phyloP scores from a whole-genome alignment of 208 protist species.

The Trypanosoma grayi region DNA sequence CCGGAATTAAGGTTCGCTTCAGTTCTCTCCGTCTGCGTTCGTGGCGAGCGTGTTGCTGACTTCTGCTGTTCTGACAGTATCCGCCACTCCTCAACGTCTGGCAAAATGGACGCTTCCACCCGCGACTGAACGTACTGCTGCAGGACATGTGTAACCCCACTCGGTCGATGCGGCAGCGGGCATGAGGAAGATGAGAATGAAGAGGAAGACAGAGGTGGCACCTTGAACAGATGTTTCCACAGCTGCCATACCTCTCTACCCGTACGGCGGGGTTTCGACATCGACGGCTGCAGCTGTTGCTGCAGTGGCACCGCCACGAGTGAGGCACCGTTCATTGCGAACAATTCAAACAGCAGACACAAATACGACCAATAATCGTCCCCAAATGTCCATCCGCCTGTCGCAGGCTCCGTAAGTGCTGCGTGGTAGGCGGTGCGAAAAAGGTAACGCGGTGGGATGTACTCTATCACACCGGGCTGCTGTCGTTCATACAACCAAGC shows the following conservation, averaged over 20 bases:
- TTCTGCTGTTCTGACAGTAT: background rate
- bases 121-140: slow-evolving; percentile 4
- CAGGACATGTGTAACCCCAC: background rate
- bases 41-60: background rate
- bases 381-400: slow-evolving; percentile 59
- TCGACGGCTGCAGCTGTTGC: slow-evolving; percentile 7
- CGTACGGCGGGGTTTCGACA: background rate
- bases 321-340: slow-evolving; percentile 52
- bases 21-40: background rate
- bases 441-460: slow-evolving; percentile 70
- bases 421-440: slow-evolving; percentile 59
- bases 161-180: background rate
- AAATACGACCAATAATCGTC: slow-evolving; percentile 87
- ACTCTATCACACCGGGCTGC: slow-evolving; percentile 85
- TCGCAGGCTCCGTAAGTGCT: slow-evolving; percentile 29
- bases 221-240: slow-evolving; percentile 47
- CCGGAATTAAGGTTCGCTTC: background rate
- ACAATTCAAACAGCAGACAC: slow-evolving; percentile 74
- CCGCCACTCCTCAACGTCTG: slow-evolving; percentile 1
- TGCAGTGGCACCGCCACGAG: slow-evolving; percentile 41
- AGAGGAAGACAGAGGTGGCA: too few relatives aligned
- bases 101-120: background rate
- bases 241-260: slow-evolving; percentile 14
- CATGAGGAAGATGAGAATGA: too few relatives aligned
- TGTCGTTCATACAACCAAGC: slow-evolving; percentile 83